Percentiles rank a stretch among this genome's conserved stretches.
These are phyloP conservation scores for Syncephalastrum monosporum DNA, from an alignment of 371 early-diverging fungal genomes.

Conservation along the genomic window DNA sequence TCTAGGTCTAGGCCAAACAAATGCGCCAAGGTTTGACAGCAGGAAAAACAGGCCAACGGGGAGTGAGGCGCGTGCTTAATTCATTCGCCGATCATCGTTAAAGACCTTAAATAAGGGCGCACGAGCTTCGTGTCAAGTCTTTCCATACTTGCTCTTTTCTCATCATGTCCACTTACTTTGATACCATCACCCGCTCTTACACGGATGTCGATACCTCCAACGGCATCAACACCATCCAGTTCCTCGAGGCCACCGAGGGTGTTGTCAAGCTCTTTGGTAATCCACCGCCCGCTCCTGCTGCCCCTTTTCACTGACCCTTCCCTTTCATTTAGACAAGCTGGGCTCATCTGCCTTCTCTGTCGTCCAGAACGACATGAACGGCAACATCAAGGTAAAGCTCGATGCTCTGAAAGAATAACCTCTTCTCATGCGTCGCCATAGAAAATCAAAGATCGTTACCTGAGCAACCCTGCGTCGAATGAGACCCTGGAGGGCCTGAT, in stretches of 20 bases:
- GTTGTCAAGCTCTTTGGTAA: slow-evolving; percentile 84
- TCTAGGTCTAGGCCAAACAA: no score
- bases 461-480: slow-evolving; percentile 60
- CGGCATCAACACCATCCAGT: slow-evolving; percentile 78
- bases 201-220: slow-evolving; percentile 65
- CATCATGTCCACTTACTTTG: slow-evolving; percentile 67
- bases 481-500: slow-evolving; percentile 84
- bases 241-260: slow-evolving; percentile 87
- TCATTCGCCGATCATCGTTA: neutral
- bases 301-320: neutral
- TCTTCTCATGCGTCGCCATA: slow-evolving; percentile 19
- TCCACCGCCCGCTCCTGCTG: neutral
- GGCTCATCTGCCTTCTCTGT: slow-evolving; percentile 75
- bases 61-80: no score
- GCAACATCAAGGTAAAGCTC: slow-evolving; percentile 77
- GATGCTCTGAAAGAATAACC: neutral
- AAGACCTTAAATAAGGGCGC: neutral
- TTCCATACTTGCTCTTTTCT: neutral
- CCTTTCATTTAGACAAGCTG: slow-evolving; percentile 53
- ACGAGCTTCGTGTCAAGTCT: neutral
- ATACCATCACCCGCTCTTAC: slow-evolving; percentile 65
- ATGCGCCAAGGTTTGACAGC: no score
- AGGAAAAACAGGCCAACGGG: no score
- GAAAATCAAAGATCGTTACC: slow-evolving; percentile 81
- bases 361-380: slow-evolving; percentile 88